phyloP scores from a whole-genome alignment of 2,329 filamentous ascomycete genomes.

The Corinectria fuckeliana region DNA sequence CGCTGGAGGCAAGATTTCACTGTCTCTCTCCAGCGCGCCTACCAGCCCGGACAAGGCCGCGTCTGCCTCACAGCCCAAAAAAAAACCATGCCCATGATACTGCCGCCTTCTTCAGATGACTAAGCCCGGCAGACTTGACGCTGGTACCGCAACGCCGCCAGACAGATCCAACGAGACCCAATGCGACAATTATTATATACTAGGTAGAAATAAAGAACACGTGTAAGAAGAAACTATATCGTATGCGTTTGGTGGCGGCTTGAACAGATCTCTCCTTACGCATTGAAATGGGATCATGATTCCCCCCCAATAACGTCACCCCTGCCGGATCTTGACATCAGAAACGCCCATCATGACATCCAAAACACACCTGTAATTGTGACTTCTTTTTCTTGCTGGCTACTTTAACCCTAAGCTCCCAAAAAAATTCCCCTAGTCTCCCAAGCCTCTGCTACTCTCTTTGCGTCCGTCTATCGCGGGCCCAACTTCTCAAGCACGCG shows the following conservation, averaged over 20 bases:
- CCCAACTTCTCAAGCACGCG: conserved; percentile 90
- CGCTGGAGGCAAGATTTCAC: conserved; percentile 6
- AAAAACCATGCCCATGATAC: conserved; percentile 3
- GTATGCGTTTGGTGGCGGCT: no score
- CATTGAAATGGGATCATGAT: no score
- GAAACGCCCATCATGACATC: neutral
- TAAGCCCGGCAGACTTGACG: neutral
- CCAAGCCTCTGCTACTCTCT: neutral
- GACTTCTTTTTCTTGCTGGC: conserved; percentile 35
- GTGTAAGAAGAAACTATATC: no score
- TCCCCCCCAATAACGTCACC: neutral
- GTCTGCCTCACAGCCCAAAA: conserved; percentile 3
- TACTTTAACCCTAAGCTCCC: conserved; percentile 31
- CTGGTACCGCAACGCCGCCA: neutral
- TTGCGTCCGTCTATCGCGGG: conserved; percentile 73
- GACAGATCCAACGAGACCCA: neutral
- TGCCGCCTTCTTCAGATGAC: neutral
- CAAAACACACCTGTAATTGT: conserved; percentile 4
- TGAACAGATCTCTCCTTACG: no score
- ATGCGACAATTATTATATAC: no score
- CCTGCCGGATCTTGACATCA: neutral
- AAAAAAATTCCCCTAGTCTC: conserved; percentile 22
- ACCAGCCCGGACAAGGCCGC: neutral
- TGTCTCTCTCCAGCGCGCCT: neutral
- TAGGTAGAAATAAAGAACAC: no score